These are phyloP conservation scores for Chrysoporthe austroafricana DNA, from an alignment of 2,329 filamentous ascomycete genomes.

Conservation along the genomic window DNA sequence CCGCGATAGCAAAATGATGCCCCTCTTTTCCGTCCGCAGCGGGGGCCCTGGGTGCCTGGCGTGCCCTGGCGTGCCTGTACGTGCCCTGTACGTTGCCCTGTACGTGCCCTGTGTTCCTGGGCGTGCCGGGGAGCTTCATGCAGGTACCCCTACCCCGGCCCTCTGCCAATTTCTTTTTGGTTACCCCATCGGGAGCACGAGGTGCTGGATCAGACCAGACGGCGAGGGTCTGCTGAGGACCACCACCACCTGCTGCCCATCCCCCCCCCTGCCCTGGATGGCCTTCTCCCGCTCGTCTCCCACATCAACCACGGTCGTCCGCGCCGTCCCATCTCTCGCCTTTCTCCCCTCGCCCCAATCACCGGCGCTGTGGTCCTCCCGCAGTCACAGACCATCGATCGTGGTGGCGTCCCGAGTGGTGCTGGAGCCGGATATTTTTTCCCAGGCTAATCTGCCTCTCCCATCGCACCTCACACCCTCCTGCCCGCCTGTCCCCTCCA, in stretches of 20 bases:
- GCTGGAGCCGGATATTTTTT: background rate
- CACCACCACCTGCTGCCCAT: background rate
- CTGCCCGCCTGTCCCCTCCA: background rate
- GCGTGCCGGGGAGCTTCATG: background rate
- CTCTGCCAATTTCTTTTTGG: constrained; percentile 12
- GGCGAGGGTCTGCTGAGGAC: background rate
- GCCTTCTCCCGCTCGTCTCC: background rate
- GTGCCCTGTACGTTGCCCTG: no score
- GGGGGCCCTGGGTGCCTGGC: constrained; percentile 1
- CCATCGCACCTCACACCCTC: constrained; percentile 7
- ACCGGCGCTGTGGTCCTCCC: background rate
- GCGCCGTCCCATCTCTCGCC: background rate
- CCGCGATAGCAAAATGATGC: constrained; percentile 15
- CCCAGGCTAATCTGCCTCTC: background rate
- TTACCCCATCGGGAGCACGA: background rate
- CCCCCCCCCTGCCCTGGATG: background rate
- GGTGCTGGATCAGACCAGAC: background rate
- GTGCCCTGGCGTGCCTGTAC: background rate
- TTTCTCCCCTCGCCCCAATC: background rate
- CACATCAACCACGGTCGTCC: background rate
- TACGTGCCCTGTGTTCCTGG: background rate
- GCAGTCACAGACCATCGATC: background rate
- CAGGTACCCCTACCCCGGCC: constrained; percentile 12
- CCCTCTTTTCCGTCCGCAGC: constrained; percentile 3
- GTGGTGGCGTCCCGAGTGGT: constrained; percentile 6